These are phyloP conservation scores for Penicillium hesseltinei DNA, from an alignment of 2,329 filamentous ascomycete genomes.

Conservation along the genomic window DNA sequence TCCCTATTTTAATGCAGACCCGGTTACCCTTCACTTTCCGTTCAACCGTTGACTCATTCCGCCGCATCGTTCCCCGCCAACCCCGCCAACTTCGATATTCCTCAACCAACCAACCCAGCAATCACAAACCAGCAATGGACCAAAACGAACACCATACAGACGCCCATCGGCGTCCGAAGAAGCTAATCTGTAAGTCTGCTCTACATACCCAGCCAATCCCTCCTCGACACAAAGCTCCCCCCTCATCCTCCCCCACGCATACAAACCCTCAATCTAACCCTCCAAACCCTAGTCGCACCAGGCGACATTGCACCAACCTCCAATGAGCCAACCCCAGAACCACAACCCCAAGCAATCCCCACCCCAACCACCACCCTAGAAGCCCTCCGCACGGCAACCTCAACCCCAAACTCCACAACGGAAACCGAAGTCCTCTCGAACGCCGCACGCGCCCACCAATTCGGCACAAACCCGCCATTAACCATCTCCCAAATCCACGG, in stretches of 20 bases:
- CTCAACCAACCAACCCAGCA: background rate
- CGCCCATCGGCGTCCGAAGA: constrained; percentile 36
- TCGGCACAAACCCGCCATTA: constrained; percentile 43
- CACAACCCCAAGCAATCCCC: constrained; percentile 7
- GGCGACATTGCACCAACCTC: constrained; percentile 38
- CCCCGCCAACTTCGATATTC: constrained; percentile 7
- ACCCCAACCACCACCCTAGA: constrained; percentile 6
- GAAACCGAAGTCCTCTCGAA: constrained; percentile 36
- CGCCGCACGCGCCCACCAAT: constrained; percentile 44
- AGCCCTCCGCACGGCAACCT: constrained; percentile 32
- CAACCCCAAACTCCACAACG: constrained; percentile 37
- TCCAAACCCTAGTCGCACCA: constrained; percentile 37
- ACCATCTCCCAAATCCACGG: constrained; percentile 43
- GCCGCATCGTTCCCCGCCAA: constrained; percentile 4
- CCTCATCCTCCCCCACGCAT: background rate
- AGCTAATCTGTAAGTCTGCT: constrained; percentile 39
- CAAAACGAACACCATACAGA: constrained; percentile 11
- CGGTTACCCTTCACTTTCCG: background rate
- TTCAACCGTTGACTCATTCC: constrained; percentile 5
- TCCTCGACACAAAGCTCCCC: background rate
- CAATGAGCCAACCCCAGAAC: constrained; percentile 16
- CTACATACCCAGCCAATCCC: background rate
- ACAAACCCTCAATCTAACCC: constrained; percentile 12
- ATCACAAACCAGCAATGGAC: constrained; percentile 11
- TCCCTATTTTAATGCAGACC: background rate